phyloP scores from a whole-genome alignment of 1,139 yeast genomes.

The Debaryomycetaceae sp. region DNA sequence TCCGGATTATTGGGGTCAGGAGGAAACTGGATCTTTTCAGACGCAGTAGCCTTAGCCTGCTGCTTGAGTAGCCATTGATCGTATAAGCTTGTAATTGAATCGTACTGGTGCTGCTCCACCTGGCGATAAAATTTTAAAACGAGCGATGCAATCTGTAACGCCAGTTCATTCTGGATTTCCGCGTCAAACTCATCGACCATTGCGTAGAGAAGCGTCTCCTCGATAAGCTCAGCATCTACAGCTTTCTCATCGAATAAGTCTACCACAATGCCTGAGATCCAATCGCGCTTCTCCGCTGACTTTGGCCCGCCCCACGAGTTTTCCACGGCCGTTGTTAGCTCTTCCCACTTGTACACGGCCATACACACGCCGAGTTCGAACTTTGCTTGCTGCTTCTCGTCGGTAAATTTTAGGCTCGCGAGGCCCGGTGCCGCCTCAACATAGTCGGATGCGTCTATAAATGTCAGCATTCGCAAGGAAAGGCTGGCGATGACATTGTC shows the following conservation, averaged over 20 bases:
- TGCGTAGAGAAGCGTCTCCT: constrained; percentile 75
- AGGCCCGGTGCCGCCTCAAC: constrained; percentile 31
- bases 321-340: constrained; percentile 84
- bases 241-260: constrained; percentile 53
- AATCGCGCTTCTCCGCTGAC: constrained; percentile 64
- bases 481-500: background rate
- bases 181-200: constrained; percentile 95
- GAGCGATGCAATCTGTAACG: constrained; percentile 58
- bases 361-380: constrained; percentile 92
- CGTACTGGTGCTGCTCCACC: constrained; percentile 42
- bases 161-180: constrained; percentile 80
- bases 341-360: constrained; percentile 85
- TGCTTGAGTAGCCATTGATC: constrained; percentile 46
- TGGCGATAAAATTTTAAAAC: constrained; percentile 59
- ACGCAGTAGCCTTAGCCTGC: constrained; percentile 12
- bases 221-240: constrained; percentile 71
- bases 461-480: constrained; percentile 9
- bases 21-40: constrained; percentile 25
- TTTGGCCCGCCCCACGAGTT: constrained; percentile 95
- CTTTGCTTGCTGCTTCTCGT: constrained; percentile 63
- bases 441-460: constrained; percentile 36
- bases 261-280: constrained; percentile 10
- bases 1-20: constrained; percentile 56
- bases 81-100: constrained; percentile 49
- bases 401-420: constrained; percentile 37